Percentiles rank a stretch among this genome's conserved stretches.
Conservation (phyloP, 2,329 filamentous ascomycete genomes). For the Aspergillus vadensis region DNA sequence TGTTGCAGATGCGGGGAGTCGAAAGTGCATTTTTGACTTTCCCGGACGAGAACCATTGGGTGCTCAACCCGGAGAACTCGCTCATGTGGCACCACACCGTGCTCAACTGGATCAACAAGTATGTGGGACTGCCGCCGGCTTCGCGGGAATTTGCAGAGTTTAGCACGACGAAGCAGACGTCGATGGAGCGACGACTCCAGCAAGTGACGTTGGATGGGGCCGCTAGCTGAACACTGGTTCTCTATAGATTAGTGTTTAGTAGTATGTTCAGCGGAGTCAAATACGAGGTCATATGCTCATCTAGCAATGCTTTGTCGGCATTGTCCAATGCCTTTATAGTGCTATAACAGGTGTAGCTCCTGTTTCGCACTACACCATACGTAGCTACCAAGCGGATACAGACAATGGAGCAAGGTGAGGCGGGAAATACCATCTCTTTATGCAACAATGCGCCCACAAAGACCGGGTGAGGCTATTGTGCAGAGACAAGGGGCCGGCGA, state of each 20-base stretch:
- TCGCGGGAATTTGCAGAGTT: slow-evolving; percentile 32
- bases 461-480: neutral
- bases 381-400: too few relatives aligned
- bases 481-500: neutral
- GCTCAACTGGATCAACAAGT: slow-evolving; percentile 70
- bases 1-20: slow-evolving; percentile 73
- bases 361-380: too few relatives aligned
- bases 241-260: too few relatives aligned
- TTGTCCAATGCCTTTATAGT: too few relatives aligned
- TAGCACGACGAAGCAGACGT: slow-evolving; percentile 3
- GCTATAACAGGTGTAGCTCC: too few relatives aligned
- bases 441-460: too few relatives aligned
- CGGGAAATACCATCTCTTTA: too few relatives aligned
- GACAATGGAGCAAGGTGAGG: too few relatives aligned
- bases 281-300: neutral
- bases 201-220: slow-evolving; percentile 18
- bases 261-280: too few relatives aligned
- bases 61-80: slow-evolving; percentile 87
- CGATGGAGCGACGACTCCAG: slow-evolving; percentile 20
- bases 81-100: slow-evolving; percentile 89
- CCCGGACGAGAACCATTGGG: slow-evolving; percentile 79
- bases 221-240: too few relatives aligned
- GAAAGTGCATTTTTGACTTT: slow-evolving; percentile 80
- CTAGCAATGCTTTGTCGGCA: too few relatives aligned
- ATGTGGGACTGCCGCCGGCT: slow-evolving; percentile 55